Base-by-base conservation (phyloP, 495 filamentous ascomycete genomes). In the Penicillium bovifimosum region DNA sequence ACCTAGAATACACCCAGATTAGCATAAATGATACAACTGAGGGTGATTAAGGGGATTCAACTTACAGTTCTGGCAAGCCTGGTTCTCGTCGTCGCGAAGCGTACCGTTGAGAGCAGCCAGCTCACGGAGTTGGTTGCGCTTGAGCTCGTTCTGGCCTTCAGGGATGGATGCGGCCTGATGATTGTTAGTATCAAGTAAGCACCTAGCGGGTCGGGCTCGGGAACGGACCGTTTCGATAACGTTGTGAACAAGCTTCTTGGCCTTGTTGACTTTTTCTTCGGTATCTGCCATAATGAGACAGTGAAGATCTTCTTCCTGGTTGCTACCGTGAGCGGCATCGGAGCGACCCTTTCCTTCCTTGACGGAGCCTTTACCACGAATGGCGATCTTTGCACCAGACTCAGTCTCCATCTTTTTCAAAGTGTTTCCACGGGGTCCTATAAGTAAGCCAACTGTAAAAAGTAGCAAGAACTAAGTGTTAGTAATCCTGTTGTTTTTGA, bases 271-370 rank as follows among this genome's bases (percentile, higher is more conserved):
- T 76, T 97, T 98, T 54, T 96, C 89, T 71, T 98, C 93, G 34
- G 90, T 96, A 63, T 98, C 93, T 55, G 93, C 95, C 88, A 97
- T 98, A 75, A 98, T 96, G 69, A 98, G 76, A 68, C 93, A 98
- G 72, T 98, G 93, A 36, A 98, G 79, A 75, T 98, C 93, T 75
- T 98, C 93, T 76, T 98, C 93, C 81, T 96, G 93, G 78, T 98
- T 97, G 78, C 91, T 96, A 74, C 90, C 90, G 78, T 96, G 91
- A 74, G 93, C 93, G 54, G 93, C 91, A 65, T 98, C 93, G 77
- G 92, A 96, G 63, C 91, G 91, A 63, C 93, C 93, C 65, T 98
- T 98, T 77, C 93, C 93, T 80, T 98, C 93, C 76, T 98, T 98
- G 64, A 98, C 93, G 63, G 93, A 98, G 66, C 93, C 93, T 76